A percentile compares a stretch with the other conserved stretches of the same genome.
phyloP scores from a whole-genome alignment of 2,329 filamentous ascomycete species.

The Pseudocercospora fuligena region DNA sequence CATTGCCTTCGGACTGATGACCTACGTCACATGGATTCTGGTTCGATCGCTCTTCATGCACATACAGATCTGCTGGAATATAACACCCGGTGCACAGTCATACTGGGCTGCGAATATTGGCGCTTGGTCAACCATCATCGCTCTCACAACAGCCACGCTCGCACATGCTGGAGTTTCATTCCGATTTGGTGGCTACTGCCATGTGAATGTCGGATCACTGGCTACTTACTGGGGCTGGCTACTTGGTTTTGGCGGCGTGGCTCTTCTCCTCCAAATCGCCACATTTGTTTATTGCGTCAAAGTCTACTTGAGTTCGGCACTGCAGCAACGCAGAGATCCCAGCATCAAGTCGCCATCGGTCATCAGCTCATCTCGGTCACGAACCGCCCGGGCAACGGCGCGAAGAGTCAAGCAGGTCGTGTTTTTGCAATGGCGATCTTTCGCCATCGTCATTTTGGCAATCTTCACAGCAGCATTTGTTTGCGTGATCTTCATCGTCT shows the following conservation, averaged over 20 bases:
- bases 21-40: constrained; percentile 80
- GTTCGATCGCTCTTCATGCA: constrained; percentile 47
- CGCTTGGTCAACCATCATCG: constrained; percentile 39
- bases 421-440: constrained; percentile 80
- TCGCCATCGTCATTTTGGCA: constrained; percentile 78
- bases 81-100: constrained; percentile 38
- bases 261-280: constrained; percentile 41
- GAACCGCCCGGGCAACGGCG: constrained; percentile 66
- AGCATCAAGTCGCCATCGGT: constrained; percentile 27
- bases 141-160: constrained; percentile 51
- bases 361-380: constrained; percentile 24
- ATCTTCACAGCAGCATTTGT: constrained; percentile 48
- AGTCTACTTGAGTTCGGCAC: constrained; percentile 38
- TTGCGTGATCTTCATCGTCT: constrained; percentile 34
- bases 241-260: constrained; percentile 39
- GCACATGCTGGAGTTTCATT: constrained; percentile 44
- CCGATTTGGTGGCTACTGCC: constrained; percentile 82
- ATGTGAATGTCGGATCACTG: constrained; percentile 69
- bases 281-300: constrained; percentile 45
- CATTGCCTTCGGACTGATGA: constrained; percentile 77
- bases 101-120: constrained; percentile 39
- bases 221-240: constrained; percentile 47
- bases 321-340: constrained; percentile 28
- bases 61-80: constrained; percentile 46
- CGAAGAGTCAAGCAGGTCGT: constrained; percentile 77